phyloP scores from a whole-genome alignment of 176 grass and related monocot genomes.

The Alloteropsis semialata region DNA sequence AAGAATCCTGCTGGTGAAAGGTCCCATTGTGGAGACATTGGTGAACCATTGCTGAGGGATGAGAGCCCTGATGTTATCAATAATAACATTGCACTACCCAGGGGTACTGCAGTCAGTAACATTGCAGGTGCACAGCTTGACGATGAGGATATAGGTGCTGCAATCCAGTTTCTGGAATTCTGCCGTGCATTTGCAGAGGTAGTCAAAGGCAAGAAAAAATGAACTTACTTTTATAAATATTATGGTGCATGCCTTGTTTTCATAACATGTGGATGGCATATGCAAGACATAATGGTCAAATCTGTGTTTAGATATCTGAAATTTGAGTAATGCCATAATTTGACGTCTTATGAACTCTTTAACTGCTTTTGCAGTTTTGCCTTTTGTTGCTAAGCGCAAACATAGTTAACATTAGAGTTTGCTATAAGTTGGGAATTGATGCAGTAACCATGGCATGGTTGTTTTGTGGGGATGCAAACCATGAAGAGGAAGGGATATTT shows the following conservation, averaged over 20 bases:
- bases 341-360: not conserved
- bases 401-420: not conserved
- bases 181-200: conserved; percentile 75
- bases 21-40: not conserved
- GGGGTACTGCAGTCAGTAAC: conserved; percentile 43
- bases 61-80: conserved; percentile 11
- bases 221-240: not conserved
- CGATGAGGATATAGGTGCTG: conserved; percentile 53
- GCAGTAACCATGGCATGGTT: not conserved
- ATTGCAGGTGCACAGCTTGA: conserved; percentile 46
- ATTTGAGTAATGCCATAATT: not conserved
- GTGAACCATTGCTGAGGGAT: not conserved
- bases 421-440: not conserved
- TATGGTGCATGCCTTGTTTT: conserved; percentile 20
- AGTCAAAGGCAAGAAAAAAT: conserved; percentile 23
- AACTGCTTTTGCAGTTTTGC: not conserved
- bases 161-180: conserved; percentile 77
- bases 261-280: not conserved
- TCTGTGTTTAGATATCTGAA: not conserved
- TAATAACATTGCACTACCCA: conserved; percentile 41
- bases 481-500: not conserved
- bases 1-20: conserved; percentile 8
- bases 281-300: not conserved
- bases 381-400: not conserved
- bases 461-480: not conserved